Evolutionary conservation across 768 basidiomycete genomes (phyloP), one percentile per base, ranked within the genome.

Genomic region (Boletus fagicola): DNA sequence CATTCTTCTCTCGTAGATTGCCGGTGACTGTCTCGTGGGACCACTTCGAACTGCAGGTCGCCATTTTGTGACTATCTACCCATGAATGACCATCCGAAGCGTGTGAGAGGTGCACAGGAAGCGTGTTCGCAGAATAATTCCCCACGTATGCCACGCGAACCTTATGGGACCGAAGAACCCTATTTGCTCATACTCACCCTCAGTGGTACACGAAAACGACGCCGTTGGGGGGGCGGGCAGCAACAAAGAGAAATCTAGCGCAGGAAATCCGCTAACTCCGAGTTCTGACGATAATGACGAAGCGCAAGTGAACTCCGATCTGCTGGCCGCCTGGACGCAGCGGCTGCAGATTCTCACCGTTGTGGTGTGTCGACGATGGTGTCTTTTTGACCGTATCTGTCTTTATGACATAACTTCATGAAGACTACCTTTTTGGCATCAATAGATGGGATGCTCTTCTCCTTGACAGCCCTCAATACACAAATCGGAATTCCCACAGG

Each of bases 361-460:
- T 16, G 61, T 71, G 55, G 71, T 72, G 16, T 22, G 71, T 66
- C 35, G 20, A 53, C 18, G 8, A 33, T 18, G 24, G 24, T 12
- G 15, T 39, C 33, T 26, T 11, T 50, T 51, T 3, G 13, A 38
- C 12, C n/a, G 10, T 42, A 24, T 42, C 22, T 18, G 26, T 46
- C n/a, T 35, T 46, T 3, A 35, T 50, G 31, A 58, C 44, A 42
- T 20, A 8, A n/a, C 33, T n/a, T 44, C 13, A 18, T 59, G 12
- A 45, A 72, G 71, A 72, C 70, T 8, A 43, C 72, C 30, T 72
- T 72, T 57, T 52, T 72, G 49, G 53, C 68, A 9, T 57, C 70
- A 3, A 64, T 68, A 52, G 70, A 70, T 4, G 72, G 65, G 16
- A 24, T 56, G 18, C 60, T 72, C 11, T 74, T 73, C 50, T 51